Evolutionary conservation across 495 filamentous ascomycete species (phyloP).

Genomic region (Aspergillus incahuasiensis): DNA sequence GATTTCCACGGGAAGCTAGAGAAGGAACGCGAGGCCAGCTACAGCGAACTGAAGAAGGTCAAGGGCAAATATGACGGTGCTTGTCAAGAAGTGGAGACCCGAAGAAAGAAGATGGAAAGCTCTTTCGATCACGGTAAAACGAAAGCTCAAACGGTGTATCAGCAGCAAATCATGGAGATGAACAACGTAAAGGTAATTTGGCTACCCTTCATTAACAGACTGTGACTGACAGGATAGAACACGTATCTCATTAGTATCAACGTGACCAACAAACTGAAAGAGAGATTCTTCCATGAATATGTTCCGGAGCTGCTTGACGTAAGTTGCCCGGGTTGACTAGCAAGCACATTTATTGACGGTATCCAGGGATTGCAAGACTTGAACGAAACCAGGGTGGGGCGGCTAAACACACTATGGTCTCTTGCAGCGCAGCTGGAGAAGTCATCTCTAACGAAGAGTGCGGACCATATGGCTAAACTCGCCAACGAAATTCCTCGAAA

Average conservation of each 20-base stretch:
- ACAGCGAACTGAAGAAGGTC: constrained; percentile 79
- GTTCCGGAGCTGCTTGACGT: constrained; percentile 91
- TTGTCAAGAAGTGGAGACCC: constrained; percentile 92
- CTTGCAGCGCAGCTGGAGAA: constrained; percentile 75
- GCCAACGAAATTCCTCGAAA: constrained; percentile 83
- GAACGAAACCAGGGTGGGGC: constrained; percentile 77
- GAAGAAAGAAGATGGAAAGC: constrained; percentile 89
- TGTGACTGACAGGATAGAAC: constrained; percentile 57
- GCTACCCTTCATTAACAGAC: neutral
- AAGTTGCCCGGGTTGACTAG: constrained; percentile 28
- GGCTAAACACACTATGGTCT: constrained; percentile 82
- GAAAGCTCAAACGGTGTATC: constrained; percentile 86
- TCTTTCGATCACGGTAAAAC: constrained; percentile 75
- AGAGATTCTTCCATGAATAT: constrained; percentile 95
- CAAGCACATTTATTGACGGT: neutral
- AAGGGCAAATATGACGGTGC: constrained; percentile 90
- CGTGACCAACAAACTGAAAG: constrained; percentile 93
- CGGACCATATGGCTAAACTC: constrained; percentile 63
- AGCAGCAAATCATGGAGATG: constrained; percentile 89
- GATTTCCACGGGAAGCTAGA: constrained; percentile 86
- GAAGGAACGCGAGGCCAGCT: constrained; percentile 78
- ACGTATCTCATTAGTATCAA: constrained; percentile 93
- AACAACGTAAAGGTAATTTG: constrained; percentile 75
- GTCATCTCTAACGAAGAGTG: constrained; percentile 63
- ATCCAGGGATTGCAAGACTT: constrained; percentile 77